These are phyloP conservation scores for Aureobasidium subglaciale DNA, from an alignment of 2,329 filamentous ascomycete species.

Conservation along the genomic window DNA sequence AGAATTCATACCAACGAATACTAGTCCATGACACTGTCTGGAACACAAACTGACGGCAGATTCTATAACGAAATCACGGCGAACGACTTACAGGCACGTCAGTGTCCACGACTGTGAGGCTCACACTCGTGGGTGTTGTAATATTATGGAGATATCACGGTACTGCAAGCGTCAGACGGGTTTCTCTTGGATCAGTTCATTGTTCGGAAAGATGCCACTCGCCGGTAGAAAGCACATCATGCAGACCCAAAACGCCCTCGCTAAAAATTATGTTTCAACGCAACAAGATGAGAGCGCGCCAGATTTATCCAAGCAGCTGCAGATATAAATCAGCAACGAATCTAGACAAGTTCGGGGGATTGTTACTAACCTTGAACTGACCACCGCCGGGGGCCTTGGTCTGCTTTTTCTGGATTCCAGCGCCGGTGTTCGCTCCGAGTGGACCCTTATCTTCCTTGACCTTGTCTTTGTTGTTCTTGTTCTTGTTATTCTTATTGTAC, in stretches of 20 bases:
- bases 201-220: constrained; percentile 1
- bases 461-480: constrained; percentile 35
- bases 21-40: not conserved
- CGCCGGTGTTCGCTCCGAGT: constrained; percentile 32
- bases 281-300: not conserved
- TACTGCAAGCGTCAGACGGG: not conserved
- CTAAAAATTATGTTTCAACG: not conserved
- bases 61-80: not conserved
- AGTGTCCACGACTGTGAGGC: too few species aligned
- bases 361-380: constrained; percentile 15
- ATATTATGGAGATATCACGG: not conserved
- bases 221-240: not conserved
- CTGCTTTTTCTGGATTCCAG: constrained; percentile 33
- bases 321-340: not conserved
- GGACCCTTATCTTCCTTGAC: constrained; percentile 37
- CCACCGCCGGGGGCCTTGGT: constrained; percentile 22
- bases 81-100: not conserved
- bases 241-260: not conserved
- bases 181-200: not conserved
- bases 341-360: not conserved
- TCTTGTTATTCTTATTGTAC: constrained; percentile 47
- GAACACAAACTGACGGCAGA: not conserved
- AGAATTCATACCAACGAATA: not conserved
- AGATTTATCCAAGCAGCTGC: constrained; percentile 11
- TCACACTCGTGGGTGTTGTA: not conserved